phyloP scores from a whole-genome alignment of 495 filamentous ascomycete species.

The Staphylotrichum longicolle region DNA sequence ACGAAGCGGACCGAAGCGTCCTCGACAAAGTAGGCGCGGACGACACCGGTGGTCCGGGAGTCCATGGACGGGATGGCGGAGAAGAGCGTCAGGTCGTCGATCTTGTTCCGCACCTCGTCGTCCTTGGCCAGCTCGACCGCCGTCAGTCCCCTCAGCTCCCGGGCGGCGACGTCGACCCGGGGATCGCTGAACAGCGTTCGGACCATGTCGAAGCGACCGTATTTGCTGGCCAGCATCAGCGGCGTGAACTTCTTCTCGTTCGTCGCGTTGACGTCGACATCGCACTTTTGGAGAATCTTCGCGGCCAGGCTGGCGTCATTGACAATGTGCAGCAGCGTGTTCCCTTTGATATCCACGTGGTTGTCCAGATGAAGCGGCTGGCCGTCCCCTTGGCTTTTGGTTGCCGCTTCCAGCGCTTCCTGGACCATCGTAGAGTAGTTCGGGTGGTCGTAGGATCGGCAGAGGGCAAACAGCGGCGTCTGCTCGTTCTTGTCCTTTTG shows the following conservation, averaged over 20 bases:
- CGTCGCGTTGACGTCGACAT: slow-evolving; percentile 89
- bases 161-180: slow-evolving; percentile 78
- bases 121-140: slow-evolving; percentile 98
- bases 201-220: slow-evolving; percentile 90
- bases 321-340: slow-evolving; percentile 89
- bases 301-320: slow-evolving; percentile 76
- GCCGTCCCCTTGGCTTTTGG: slow-evolving; percentile 69
- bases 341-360: slow-evolving; percentile 89
- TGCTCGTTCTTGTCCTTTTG: slow-evolving; percentile 93
- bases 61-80: slow-evolving; percentile 68
- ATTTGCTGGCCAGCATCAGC: slow-evolving; percentile 99
- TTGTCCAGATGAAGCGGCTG: slow-evolving; percentile 84
- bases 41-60: slow-evolving; percentile 84
- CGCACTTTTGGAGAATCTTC: slow-evolving; percentile 74
- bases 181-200: slow-evolving; percentile 82
- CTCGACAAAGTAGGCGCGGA: slow-evolving; percentile 96
- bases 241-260: slow-evolving; percentile 96
- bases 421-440: slow-evolving; percentile 84
- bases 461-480: slow-evolving; percentile 91
- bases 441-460: slow-evolving; percentile 90
- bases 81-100: slow-evolving; percentile 89
- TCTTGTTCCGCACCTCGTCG: slow-evolving; percentile 92
- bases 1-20: slow-evolving; percentile 92
- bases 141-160: slow-evolving; percentile 84
- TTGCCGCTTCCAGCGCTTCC: slow-evolving; percentile 71